Base-by-base conservation (phyloP, 176 grass and related monocot genomes). In the Zea luxurians region DNA sequence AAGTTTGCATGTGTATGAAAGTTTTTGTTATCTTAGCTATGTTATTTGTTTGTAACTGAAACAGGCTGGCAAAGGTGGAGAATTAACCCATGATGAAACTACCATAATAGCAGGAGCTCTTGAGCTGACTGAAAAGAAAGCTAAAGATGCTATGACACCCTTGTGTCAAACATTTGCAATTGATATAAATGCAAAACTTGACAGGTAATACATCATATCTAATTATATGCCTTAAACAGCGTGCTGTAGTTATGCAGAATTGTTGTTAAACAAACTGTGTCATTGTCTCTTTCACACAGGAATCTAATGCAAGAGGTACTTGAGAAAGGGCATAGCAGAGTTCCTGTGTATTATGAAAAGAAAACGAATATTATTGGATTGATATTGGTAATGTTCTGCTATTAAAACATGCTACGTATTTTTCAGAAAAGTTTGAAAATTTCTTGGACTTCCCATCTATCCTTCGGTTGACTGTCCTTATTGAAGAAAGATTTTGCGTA, bases 71-170 rank as follows among this genome's bases (percentile, higher is more conserved):
- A 98, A 90, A 89, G 96, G 96, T 82, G 96, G 96, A 75, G 96
- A 98, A 62, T 83, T 98, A 83, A 98, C 96, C 50, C 96, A 90
- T 52, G 96, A 98, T 83, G 96, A 98, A 82, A 98, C 96, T 48
- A 98, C 96, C 49, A 98, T 95, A 65, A 98, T 98, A 81, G 87
- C 96, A 70, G 96, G 96, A 70, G 96, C 96, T 38, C 91, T 98
- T 75, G 96, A 92, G 76, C 91, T 98, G n/a, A 91, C 75, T 17
- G 85, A 88, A 81, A 98, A 98, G 83, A 95, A 82, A 66, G 90
- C 88, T 80, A 91, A 85, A 83, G 88, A 95, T 92, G 77, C 92
- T 71, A 98, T 98, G 92, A 95, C 92, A 44, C 68, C 71, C 4
- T 68, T 98, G 71, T 62, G 67, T 83, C 75, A 92, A 38, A 92